phyloP scores from a whole-genome alignment of 2,329 filamentous ascomycete species.

The Penicillium sp. region DNA sequence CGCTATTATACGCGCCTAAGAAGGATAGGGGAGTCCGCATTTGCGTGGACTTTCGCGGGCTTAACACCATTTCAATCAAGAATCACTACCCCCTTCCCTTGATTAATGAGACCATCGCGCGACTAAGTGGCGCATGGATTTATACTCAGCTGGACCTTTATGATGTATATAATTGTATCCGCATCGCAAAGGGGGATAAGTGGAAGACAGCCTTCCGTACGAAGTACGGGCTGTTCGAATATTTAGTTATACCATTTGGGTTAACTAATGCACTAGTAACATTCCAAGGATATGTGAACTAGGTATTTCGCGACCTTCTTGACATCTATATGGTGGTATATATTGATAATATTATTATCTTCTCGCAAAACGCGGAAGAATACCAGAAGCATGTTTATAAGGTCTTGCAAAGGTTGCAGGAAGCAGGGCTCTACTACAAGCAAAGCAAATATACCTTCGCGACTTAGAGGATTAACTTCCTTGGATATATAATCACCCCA shows the following conservation, averaged over 20 bases:
- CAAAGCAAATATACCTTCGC: neutral
- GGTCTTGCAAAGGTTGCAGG: neutral
- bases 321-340: slow-evolving; percentile 4
- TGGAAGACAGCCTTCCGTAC: slow-evolving; percentile 4
- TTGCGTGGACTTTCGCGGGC: neutral
- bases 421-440: neutral
- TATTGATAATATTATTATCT: slow-evolving; percentile 12
- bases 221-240: slow-evolving; percentile 1
- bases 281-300: slow-evolving; percentile 9
- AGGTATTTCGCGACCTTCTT: neutral
- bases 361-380: neutral
- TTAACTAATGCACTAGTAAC: neutral
- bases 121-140: neutral
- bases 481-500: neutral
- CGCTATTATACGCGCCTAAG: neutral
- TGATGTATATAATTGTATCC: slow-evolving; percentile 2
- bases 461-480: neutral
- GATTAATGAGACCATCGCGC: neutral
- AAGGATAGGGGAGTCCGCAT: neutral
- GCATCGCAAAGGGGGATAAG: neutral
- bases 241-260: slow-evolving; percentile 5
- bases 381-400: slow-evolving; percentile 4
- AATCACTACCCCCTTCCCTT: neutral
- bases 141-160: slow-evolving; percentile 1
- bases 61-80: neutral